Evolutionary conservation across 306 rosid species (phyloP).

Genomic region (Medicago truncatula): DNA sequence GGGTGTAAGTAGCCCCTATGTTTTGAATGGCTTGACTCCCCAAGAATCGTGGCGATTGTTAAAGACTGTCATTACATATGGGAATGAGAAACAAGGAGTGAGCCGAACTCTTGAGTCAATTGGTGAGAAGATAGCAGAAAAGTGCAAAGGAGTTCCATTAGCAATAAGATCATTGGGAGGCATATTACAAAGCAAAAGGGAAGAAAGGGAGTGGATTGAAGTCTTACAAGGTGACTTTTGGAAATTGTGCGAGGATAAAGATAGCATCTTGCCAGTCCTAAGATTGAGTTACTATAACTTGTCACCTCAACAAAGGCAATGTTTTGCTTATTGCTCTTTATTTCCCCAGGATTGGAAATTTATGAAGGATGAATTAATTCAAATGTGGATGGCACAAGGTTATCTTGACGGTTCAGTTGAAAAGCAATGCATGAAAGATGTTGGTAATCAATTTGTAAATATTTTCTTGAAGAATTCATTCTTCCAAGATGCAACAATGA

Average conservation of each 20-base stretch:
- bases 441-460: neutral
- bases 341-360: neutral
- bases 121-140: neutral
- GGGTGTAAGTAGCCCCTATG: neutral
- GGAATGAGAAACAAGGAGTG: neutral
- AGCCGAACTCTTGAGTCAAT: neutral
- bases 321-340: neutral
- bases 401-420: neutral
- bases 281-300: neutral
- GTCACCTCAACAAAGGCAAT: neutral
- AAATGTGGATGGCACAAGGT: slow-evolving; percentile 3
- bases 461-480: neutral
- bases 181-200: neutral
- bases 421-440: neutral
- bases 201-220: neutral
- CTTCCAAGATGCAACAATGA: neutral
- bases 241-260: neutral
- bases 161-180: neutral
- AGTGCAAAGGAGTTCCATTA: neutral
- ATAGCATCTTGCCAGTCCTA: neutral
- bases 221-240: neutral
- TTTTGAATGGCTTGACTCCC: neutral
- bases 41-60: neutral
- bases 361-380: neutral
- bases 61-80: neutral